A percentile compares a stretch with the other conserved stretches of the same genome.
These are phyloP conservation scores for Debaryomyces subglobosus DNA, from an alignment of 1,139 yeast genomes.

Conservation along the genomic window DNA sequence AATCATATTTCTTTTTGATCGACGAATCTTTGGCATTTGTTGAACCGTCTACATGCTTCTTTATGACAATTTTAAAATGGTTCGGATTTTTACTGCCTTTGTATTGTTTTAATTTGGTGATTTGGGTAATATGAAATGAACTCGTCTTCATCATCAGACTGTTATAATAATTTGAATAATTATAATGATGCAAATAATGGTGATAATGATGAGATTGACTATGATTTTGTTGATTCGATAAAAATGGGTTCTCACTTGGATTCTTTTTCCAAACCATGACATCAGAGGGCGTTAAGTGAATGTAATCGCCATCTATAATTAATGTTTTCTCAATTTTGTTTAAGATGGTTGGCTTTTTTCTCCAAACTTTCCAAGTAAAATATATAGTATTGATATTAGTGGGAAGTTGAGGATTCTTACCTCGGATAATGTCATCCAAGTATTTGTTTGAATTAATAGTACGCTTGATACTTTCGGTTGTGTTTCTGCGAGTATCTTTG, in stretches of 20 bases:
- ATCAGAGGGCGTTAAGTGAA: conserved; percentile 84
- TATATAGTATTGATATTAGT: conserved; percentile 43
- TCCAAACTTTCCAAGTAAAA: conserved; percentile 75
- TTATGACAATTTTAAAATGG: conserved; percentile 82
- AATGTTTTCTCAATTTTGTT: conserved; percentile 80
- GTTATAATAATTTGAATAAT: conserved; percentile 44
- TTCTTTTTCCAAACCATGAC: conserved; percentile 56
- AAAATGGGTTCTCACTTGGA: conserved; percentile 35
- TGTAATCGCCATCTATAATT: conserved; percentile 91
- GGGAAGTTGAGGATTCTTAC: conserved; percentile 38
- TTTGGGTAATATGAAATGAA: conserved; percentile 83
- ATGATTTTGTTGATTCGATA: conserved; percentile 15
- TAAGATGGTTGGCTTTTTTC: conserved; percentile 84
- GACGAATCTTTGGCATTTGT: conserved; percentile 26
- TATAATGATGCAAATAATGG: conserved; percentile 57
- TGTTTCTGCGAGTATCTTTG: conserved; percentile 9
- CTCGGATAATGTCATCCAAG: conserved; percentile 41
- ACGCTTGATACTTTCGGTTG: conserved; percentile 10
- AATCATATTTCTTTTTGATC: conserved; percentile 72
- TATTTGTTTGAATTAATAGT: conserved; percentile 27
- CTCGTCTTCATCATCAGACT: conserved; percentile 70
- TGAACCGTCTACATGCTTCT: conserved; percentile 51
- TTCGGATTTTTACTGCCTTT: conserved; percentile 64
- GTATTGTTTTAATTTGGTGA: conserved; percentile 75
- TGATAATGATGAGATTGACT: conserved; percentile 29